Conservation (phyloP, 345 rosid genomes). For the Rhizophora apiculata region DNA sequence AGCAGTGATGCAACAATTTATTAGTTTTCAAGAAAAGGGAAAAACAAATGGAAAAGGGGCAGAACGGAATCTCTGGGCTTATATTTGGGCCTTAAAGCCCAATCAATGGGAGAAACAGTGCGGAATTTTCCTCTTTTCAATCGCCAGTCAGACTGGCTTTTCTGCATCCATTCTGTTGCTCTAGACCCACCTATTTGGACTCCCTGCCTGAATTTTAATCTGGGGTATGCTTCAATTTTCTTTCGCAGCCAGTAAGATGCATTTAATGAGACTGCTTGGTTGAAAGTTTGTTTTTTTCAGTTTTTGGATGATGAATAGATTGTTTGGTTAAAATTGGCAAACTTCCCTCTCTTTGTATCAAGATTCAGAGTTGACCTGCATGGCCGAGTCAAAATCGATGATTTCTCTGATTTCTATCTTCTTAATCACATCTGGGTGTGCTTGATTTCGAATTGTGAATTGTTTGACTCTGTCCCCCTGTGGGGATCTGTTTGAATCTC, state of each 20-base stretch:
- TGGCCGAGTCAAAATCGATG: conserved; percentile 19
- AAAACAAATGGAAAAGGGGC: too few species aligned
- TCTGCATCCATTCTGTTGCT: background rate
- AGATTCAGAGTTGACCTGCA: background rate
- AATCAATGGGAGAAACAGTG: too few species aligned
- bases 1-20: too few species aligned
- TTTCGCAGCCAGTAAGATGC: conserved; percentile 6
- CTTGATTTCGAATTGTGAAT: conserved; percentile 12
- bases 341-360: background rate
- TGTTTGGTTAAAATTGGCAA: background rate
- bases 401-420: conserved; percentile 21
- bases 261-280: background rate
- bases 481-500: background rate
- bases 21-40: too few species aligned
- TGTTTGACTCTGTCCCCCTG: background rate
- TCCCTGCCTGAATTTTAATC: background rate
- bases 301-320: too few species aligned
- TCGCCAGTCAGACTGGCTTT: background rate
- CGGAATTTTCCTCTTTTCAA: background rate
- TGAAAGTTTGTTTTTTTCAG: too few species aligned
- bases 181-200: background rate
- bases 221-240: conserved; percentile 22
- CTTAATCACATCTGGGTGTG: conserved; percentile 37
- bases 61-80: too few species aligned
- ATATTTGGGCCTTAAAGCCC: too few species aligned